These are phyloP conservation scores for Diversispora epigaea DNA, from an alignment of 192 early-diverging fungal species.

Conservation along the genomic window DNA sequence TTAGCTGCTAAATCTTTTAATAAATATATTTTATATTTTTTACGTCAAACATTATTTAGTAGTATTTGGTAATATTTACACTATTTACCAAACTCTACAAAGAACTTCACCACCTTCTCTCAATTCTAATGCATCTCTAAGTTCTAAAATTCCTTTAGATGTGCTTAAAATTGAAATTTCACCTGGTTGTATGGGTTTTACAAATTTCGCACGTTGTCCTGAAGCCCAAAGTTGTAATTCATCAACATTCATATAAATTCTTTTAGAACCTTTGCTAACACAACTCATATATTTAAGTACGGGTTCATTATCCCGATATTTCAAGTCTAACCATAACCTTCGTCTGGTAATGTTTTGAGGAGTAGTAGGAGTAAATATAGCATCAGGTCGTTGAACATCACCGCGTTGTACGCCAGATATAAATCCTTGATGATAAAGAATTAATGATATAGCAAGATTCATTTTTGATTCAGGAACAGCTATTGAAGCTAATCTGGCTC, in stretches of 20 bases:
- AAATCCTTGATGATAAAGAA: conserved; percentile 92
- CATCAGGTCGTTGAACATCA: conserved; percentile 76
- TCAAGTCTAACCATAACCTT: conserved; percentile 90
- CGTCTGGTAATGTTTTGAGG: conserved; percentile 81
- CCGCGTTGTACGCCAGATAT: conserved; percentile 76
- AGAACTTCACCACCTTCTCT: conserved; percentile 88
- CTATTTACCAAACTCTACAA: conserved; percentile 51
- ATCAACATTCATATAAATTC: conserved; percentile 74
- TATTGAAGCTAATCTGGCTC: conserved; percentile 73
- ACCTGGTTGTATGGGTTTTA: conserved; percentile 82
- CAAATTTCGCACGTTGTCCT: conserved; percentile 70
- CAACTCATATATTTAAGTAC: conserved; percentile 75
- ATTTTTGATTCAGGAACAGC: conserved; percentile 87
- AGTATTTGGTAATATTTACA: not conserved
- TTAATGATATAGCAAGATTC: conserved; percentile 79
- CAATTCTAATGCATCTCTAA: conserved; percentile 85
- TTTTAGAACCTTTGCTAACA: conserved; percentile 85
- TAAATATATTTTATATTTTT: too few relatives aligned
- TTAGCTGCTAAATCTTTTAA: too few relatives aligned
- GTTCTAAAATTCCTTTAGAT: conserved; percentile 80
- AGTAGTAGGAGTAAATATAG: conserved; percentile 67
- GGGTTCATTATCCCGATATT: conserved; percentile 84
- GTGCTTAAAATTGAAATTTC: conserved; percentile 91
- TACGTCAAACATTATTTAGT: too few relatives aligned
- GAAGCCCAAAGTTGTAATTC: conserved; percentile 78